Evolutionary conservation across 495 filamentous ascomycete species (phyloP), one percentile per base, ranked within the genome.

Genomic region (Aspergillus taichungensis): DNA sequence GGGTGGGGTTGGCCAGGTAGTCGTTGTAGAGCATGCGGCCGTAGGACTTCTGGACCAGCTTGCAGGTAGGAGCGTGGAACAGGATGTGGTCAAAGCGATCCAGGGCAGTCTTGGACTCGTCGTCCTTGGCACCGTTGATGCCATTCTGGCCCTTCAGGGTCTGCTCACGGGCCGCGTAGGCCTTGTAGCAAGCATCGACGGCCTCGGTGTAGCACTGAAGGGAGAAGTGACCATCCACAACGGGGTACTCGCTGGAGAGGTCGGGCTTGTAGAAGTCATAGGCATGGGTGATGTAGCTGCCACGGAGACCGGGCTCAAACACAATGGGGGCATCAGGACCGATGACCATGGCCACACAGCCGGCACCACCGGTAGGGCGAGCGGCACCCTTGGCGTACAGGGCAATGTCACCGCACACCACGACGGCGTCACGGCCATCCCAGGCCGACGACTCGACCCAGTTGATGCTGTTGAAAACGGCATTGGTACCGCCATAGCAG

Each of bases 261-360:
- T 98, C 92, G 55, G 92, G 85, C 81, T 98, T 98, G 81, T 94
- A 98, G 72, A 98, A 98, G 66, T 98, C 92, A 71, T 97, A 98
- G 55, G 85, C 87, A 67, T 98, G 92, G 57, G 80, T 80, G 78
- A 96, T 83, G 74, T 95, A 96, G 58, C 74, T 84, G 62, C 86
- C 92, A 62, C 94, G 83, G 46, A 95, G 81, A 61, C 91, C 92
- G 38, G 92, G 78, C 66, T 98, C 94, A 53, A 96, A 77, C 42
- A 84, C 88, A 53, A 98, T 71, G 34, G 91, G 90, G 34, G 92
- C 94, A 56, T 97, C 75, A 37, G 92, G 92, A 32, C 94, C 94
- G 57, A 98, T 78, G 47, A 98, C 76, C 78, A 98, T 83, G 55
- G 94, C 92, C 50, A 98, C 87, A 56, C 83, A 88, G 45, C 92